phyloP scores from a whole-genome alignment of 768 basidiomycete genomes.

The Pleurotus tuber-regium region DNA sequence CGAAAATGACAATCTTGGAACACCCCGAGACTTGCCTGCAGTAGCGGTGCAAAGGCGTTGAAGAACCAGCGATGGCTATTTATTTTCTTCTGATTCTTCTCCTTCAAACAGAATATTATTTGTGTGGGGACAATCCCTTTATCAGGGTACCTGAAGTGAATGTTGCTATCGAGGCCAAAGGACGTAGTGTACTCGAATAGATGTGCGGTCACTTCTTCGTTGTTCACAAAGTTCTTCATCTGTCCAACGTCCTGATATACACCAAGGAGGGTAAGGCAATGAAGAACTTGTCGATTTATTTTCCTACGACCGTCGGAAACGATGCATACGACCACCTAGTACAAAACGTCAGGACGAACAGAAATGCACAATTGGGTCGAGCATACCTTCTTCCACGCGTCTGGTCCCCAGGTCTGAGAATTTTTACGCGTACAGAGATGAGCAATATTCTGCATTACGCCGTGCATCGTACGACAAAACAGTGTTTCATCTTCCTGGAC shows the following conservation, averaged over 20 bases:
- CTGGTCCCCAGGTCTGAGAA: conserved; percentile 93
- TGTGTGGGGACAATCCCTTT: conserved; percentile 95
- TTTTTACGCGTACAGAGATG: conserved; percentile 83
- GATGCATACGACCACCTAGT: conserved; percentile 86
- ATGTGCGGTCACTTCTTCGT: conserved; percentile 62
- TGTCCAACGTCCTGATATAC: conserved; percentile 74
- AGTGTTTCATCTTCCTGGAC: conserved; percentile 81
- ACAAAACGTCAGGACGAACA: background rate
- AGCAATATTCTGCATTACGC: conserved; percentile 87
- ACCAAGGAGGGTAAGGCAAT: conserved; percentile 88
- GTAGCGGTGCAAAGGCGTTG: conserved; percentile 82
- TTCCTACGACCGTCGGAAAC: conserved; percentile 87
- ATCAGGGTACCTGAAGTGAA: conserved; percentile 86
- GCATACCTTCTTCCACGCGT: conserved; percentile 91
- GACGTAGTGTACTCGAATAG: conserved; percentile 88
- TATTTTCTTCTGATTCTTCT: conserved; percentile 96
- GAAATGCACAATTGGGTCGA: background rate
- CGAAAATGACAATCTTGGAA: background rate
- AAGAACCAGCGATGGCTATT: conserved; percentile 98
- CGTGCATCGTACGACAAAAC: conserved; percentile 91
- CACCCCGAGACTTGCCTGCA: conserved; percentile 54
- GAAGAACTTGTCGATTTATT: conserved; percentile 79
- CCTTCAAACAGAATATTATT: conserved; percentile 88
- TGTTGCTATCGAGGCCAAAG: conserved; percentile 73
- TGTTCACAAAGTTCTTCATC: conserved; percentile 66